Percentiles rank a stretch among this genome's conserved stretches.
These are phyloP conservation scores for Aspergillus fischeri DNA, from an alignment of 2,329 filamentous ascomycete genomes.

Conservation along the genomic window DNA sequence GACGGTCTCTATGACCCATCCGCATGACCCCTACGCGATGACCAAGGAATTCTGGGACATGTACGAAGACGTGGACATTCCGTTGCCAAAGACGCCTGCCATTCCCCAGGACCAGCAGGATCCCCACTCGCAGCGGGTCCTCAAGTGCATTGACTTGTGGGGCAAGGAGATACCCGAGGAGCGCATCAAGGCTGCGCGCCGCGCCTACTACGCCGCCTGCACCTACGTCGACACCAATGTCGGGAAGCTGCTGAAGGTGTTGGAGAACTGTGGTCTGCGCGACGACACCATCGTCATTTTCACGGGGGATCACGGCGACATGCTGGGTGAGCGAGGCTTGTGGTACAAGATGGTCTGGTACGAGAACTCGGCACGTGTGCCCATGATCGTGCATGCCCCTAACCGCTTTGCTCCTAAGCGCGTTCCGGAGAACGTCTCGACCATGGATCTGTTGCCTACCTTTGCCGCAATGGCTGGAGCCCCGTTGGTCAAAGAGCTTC, in stretches of 20 bases:
- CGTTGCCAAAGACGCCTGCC: conserved; percentile 66
- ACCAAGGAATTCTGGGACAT: conserved; percentile 89
- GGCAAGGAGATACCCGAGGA: conserved; percentile 78
- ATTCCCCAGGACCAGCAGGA: conserved; percentile 81
- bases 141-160: conserved; percentile 84
- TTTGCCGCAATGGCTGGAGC: conserved; percentile 77
- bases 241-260: conserved; percentile 70
- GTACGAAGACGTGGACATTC: conserved; percentile 85
- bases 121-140: conserved; percentile 77
- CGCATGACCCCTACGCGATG: conserved; percentile 93
- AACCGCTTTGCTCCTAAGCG: conserved; percentile 69
- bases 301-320: conserved; percentile 90
- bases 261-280: conserved; percentile 74
- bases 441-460: conserved; percentile 84
- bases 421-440: conserved; percentile 80
- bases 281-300: conserved; percentile 90
- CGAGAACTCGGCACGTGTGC: conserved; percentile 84
- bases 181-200: conserved; percentile 77
- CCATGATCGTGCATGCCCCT: conserved; percentile 79
- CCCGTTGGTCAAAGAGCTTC: conserved; percentile 64
- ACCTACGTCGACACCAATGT: conserved; percentile 93
- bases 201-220: conserved; percentile 89
- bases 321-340: conserved; percentile 85
- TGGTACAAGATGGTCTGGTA: conserved; percentile 99
- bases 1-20: conserved; percentile 90